A percentile compares a stretch with the other conserved stretches of the same genome.
Evolutionary conservation across 169 alveolate species (phyloP).

Genomic region (Plasmodium yoelii): DNA sequence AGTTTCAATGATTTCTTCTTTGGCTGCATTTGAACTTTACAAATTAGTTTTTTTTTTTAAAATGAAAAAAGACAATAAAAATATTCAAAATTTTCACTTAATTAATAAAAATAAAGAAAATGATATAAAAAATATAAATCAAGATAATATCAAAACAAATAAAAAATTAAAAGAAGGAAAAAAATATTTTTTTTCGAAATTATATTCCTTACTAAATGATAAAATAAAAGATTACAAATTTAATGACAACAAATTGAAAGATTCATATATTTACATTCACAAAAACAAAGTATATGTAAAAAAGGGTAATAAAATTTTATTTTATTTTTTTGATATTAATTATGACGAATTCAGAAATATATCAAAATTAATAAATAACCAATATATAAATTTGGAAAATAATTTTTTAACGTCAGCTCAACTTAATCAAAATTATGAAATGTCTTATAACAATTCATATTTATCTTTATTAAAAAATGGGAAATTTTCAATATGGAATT

Average conservation of each 20-base stretch:
- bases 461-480: conserved; percentile 10
- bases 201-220: background rate
- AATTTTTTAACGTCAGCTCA: conserved; percentile 41
- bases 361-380: conserved; percentile 12
- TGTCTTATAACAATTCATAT: conserved; percentile 5
- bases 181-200: background rate
- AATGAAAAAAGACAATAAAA: background rate
- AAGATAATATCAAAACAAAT: background rate
- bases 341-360: conserved; percentile 24
- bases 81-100: no score
- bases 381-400: conserved; percentile 47
- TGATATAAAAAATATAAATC: no score
- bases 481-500: conserved; percentile 42
- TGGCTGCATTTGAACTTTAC: conserved; percentile 45
- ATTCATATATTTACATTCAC: conserved; percentile 12
- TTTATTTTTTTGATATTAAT: conserved; percentile 33
- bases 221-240: background rate
- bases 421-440: background rate
- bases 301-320: conserved; percentile 20
- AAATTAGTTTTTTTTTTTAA: conserved; percentile 34
- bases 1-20: conserved; percentile 54
- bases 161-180: background rate
- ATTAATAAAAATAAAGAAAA: background rate
- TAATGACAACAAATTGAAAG: background rate
- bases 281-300: conserved; percentile 13